phyloP scores from a whole-genome alignment of 1,284 basidiomycete species.

The Ceratobasidium sp. region DNA sequence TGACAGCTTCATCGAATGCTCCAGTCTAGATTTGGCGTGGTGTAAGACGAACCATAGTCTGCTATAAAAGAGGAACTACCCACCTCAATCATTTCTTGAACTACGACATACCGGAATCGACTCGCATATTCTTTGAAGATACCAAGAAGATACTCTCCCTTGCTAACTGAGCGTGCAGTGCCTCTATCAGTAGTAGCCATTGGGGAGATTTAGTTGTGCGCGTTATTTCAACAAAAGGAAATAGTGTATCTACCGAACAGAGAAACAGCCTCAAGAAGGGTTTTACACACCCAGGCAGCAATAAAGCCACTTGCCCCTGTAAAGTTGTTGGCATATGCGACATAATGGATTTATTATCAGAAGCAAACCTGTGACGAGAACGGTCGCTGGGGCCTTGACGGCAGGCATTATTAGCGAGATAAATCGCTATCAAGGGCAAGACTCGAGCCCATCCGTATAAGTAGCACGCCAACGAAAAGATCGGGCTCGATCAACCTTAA shows the following conservation, averaged over 20 bases:
- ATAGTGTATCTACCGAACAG: slow-evolving; percentile 35
- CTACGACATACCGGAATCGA: slow-evolving; percentile 55
- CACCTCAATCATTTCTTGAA: slow-evolving; percentile 55
- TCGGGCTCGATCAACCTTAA: too few species aligned
- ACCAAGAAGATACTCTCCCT: slow-evolving; percentile 52
- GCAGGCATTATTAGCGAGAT: too few species aligned
- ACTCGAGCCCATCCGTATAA: too few species aligned
- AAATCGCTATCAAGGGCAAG: too few species aligned
- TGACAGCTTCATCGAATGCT: slow-evolving; percentile 49
- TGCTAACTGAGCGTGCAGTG: slow-evolving; percentile 53
- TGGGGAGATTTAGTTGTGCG: not conserved
- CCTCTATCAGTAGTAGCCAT: slow-evolving; percentile 34
- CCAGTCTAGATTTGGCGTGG: slow-evolving; percentile 28
- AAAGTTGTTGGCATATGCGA: not conserved
- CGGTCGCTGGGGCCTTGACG: slow-evolving; percentile 38
- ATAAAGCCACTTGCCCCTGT: slow-evolving; percentile 39
- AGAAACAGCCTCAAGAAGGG: slow-evolving; percentile 37
- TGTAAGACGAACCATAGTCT: not conserved
- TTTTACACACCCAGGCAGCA: slow-evolving; percentile 35
- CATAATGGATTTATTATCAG: not conserved
- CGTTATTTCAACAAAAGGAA: not conserved
- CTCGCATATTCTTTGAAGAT: slow-evolving; percentile 53
- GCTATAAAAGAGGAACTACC: too few species aligned
- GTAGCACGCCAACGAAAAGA: too few species aligned
- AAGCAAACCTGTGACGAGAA: slow-evolving; percentile 39